These are phyloP conservation scores for Scedosporium dehoogii DNA, from an alignment of 2,329 filamentous ascomycete genomes.

Conservation along the genomic window DNA sequence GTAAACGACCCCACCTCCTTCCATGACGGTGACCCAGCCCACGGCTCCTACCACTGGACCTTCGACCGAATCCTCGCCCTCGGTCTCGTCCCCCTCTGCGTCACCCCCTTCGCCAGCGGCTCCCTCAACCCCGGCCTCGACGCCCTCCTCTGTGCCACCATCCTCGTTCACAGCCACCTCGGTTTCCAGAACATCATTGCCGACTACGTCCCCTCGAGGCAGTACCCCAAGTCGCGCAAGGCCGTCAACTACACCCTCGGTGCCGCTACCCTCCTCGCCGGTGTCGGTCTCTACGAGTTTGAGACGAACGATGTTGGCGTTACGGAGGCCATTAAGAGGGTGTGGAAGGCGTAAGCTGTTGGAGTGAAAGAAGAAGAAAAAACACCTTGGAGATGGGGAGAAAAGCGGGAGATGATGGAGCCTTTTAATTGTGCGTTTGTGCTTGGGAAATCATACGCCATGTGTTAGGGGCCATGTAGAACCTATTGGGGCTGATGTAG, in stretches of 20 bases:
- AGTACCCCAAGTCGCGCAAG: constrained; percentile 58
- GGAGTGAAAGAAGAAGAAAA: neutral
- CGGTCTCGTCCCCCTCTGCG: constrained; percentile 73
- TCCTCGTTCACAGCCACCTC: constrained; percentile 91
- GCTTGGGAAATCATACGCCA: neutral
- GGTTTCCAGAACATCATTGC: constrained; percentile 85
- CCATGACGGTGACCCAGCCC: constrained; percentile 60
- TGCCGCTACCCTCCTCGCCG: constrained; percentile 66
- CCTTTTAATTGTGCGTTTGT: neutral
- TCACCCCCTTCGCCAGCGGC: constrained; percentile 86
- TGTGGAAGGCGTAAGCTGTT: constrained; percentile 67
- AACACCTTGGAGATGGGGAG: neutral
- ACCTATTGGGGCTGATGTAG: neutral
- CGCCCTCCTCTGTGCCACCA: constrained; percentile 68
- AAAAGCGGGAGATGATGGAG: neutral
- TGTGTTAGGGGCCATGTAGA: neutral
- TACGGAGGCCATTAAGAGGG: constrained; percentile 76
- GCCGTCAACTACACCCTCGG: constrained; percentile 71
- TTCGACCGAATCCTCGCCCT: constrained; percentile 82
- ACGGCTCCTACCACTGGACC: constrained; percentile 98
- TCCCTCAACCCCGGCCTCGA: constrained; percentile 84
- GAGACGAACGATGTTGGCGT: constrained; percentile 97
- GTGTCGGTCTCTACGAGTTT: constrained; percentile 90
- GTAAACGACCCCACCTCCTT: constrained; percentile 81
- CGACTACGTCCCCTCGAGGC: constrained; percentile 76